Evolutionary conservation across 305 asterid species (phyloP), one percentile per base, ranked within the genome.

Genomic region (Fraxinus angustifolia): DNA sequence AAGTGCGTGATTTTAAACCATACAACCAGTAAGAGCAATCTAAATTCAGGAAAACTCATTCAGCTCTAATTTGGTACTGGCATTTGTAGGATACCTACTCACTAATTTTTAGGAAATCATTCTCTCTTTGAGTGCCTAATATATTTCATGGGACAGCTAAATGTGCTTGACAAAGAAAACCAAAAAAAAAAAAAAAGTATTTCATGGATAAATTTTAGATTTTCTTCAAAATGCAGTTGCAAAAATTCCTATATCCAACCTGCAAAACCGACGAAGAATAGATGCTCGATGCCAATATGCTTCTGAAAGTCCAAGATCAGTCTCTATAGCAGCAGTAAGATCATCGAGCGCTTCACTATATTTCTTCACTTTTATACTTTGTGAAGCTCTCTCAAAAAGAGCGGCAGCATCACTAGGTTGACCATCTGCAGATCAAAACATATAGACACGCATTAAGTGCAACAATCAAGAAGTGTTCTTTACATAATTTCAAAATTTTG

Each of bases 331-430:
- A 78, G 99, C 81, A 83, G 91, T 92, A 78, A 95, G 93, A 76
- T 95, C 97, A 80, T 88, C 85, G 35, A 95, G 95, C 60, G 97
- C 98, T 83, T 95, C 99, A 42, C 96, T 90, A 60, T 91, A 95
- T 87, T 87, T 92, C 88, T 91, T 93, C 85, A 93, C 92, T 87
- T 88, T 95, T 74, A 95, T 87, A 83, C 89, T 91, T 85, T 93
- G 91, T 67, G 93, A 87, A 75, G 90, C 94, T 89, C 91, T 93
- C 87, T 91, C 95, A 31, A 91, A 92, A 62, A 92, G 77, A 7
- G 97, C 90, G 82, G 98, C 93, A 82, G 91, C 83, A 87, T 86
- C 96, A 70, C 91, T 91, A 72, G 93, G 82, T 77, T 90, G 91
- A 78, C 91, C 93, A 87, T 90, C 99, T 95, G 87, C 79, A 78